These are phyloP conservation scores for Plenodomus biglobosus DNA, from an alignment of 2,329 filamentous ascomycete species.

Conservation along the genomic window DNA sequence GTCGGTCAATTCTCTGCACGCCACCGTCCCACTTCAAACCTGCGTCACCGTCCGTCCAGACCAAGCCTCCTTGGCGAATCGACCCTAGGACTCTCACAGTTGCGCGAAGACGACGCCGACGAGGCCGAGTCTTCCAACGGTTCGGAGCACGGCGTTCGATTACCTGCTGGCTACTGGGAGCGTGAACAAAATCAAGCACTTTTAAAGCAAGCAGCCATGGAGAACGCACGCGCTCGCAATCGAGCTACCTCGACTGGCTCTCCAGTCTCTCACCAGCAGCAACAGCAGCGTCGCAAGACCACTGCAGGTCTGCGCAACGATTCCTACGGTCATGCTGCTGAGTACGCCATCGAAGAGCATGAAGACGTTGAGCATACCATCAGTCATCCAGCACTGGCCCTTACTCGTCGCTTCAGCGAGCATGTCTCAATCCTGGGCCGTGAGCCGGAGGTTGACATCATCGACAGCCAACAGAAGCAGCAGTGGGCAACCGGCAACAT, in stretches of 20 bases:
- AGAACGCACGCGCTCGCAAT: slow-evolving; percentile 40
- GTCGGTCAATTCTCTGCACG: slow-evolving; percentile 56
- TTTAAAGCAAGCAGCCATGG: slow-evolving; percentile 42
- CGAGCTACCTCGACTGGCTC: slow-evolving; percentile 34
- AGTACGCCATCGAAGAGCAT: slow-evolving; percentile 72
- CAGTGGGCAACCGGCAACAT: slow-evolving; percentile 35
- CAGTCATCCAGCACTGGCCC: slow-evolving; percentile 38
- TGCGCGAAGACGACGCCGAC: slow-evolving; percentile 54
- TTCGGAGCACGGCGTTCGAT: slow-evolving; percentile 54
- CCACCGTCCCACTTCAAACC: slow-evolving; percentile 39
- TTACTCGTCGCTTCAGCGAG: slow-evolving; percentile 44
- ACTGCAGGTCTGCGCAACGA: slow-evolving; percentile 58
- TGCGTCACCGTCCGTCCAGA: slow-evolving; percentile 80
- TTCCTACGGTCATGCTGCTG: slow-evolving; percentile 60
- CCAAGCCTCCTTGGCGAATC: slow-evolving; percentile 72
- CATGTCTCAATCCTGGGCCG: slow-evolving; percentile 27
- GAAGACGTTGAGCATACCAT: slow-evolving; percentile 63
- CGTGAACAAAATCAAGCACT: slow-evolving; percentile 37
- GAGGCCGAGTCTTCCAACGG: slow-evolving; percentile 66
- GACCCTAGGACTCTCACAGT: slow-evolving; percentile 31
- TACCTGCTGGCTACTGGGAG: slow-evolving; percentile 38
- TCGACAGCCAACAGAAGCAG: slow-evolving; percentile 27
- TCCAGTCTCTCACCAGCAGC: slow-evolving; percentile 22
- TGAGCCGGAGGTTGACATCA: slow-evolving; percentile 27
- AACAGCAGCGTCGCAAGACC: slow-evolving; percentile 30